Percentiles rank a stretch among this genome's conserved stretches.
Evolutionary conservation across 148 eudicot species (phyloP).

Genomic region (Rhododendron ovatum): DNA sequence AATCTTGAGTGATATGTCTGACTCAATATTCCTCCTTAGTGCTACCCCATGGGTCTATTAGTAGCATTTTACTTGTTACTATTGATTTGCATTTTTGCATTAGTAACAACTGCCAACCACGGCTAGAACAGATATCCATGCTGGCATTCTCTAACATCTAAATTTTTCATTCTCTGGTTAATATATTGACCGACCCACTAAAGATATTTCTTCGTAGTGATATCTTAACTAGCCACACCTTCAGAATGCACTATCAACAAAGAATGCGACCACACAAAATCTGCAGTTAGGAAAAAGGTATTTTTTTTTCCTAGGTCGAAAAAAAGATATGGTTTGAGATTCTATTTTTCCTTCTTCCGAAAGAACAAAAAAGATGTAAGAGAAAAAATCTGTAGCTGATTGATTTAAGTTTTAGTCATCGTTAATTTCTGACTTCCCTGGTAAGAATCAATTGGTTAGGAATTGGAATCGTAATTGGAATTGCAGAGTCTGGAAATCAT

Average conservation of each 20-base stretch:
- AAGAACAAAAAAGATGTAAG: not conserved
- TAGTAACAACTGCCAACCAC: no score
- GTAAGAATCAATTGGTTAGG: slow-evolving; percentile 23
- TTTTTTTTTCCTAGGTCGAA: not conserved
- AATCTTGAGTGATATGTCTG: no score
- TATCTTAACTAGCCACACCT: slow-evolving; percentile 27
- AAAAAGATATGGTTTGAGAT: slow-evolving; percentile 38
- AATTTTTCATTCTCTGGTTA: not conserved
- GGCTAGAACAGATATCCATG: slow-evolving; percentile 31
- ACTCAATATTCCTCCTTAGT: no score
- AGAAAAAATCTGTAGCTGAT: not conserved
- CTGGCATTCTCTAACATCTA: not conserved
- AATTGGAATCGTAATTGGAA: slow-evolving; percentile 30
- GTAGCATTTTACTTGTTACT: no score
- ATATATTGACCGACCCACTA: not conserved
- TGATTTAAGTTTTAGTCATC: not conserved
- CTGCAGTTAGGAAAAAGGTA: slow-evolving; percentile 18
- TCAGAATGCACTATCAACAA: slow-evolving; percentile 17
- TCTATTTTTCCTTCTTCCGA: not conserved
- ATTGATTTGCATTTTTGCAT: no score
- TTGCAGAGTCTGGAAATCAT: slow-evolving; percentile 36
- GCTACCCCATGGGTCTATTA: no score
- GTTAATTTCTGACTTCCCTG: not conserved
- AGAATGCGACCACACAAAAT: slow-evolving; percentile 42
- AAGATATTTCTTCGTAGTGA: not conserved